Base-by-base conservation (phyloP, 805 yeast genomes). In the Monosporozyma solicola region DNA sequence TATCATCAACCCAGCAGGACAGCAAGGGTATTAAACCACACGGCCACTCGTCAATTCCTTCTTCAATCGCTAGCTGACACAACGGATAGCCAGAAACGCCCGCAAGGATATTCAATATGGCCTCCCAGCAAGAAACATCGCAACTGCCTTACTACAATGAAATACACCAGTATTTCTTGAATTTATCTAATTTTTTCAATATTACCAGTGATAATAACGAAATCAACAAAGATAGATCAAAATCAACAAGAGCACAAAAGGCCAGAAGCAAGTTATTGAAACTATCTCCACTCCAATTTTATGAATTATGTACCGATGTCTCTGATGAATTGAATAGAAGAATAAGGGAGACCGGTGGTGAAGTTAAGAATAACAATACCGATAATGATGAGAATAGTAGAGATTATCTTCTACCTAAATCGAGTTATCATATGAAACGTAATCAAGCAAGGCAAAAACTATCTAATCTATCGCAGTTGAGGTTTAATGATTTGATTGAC, bases 401-500 rank as follows among this genome's bases (percentile, higher is more conserved):
- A 1, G 82, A 80, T 52, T 82, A 78, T 61, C 74, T 92, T 51
- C 74, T 82, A 41, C 91, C 96, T 5, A 80, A 81, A 61, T 74
- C 79, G 6, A 76, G 78, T 20, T 89, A 88, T 71, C 99, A 94
- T 68, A 91, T 95, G 45, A 91, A 90, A 65, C 80, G 99, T 64
- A 95, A 94, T 65, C 95, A 90, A 68, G 98, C 99, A 1, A 79
- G 99, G 61, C 87, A 87, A 68, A 92, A 91, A 70, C 77, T 94
- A 59, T 85, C 97, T 5, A 82, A 87, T 49, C 78, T 94, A 54
- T 94, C 96, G 1, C 82, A 83, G 49, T 68, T 83, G 3, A 72
- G 98, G 55, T 94, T 94, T 72, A 84, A 84, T 60, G 99, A 92
- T 66, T 79, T 94, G 66, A 95, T 89, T 20, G 83, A 86, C 54